Evolutionary conservation across 805 yeast genomes (phyloP), one percentile per base, ranked within the genome.

Genomic region (Candida lessepsii): DNA sequence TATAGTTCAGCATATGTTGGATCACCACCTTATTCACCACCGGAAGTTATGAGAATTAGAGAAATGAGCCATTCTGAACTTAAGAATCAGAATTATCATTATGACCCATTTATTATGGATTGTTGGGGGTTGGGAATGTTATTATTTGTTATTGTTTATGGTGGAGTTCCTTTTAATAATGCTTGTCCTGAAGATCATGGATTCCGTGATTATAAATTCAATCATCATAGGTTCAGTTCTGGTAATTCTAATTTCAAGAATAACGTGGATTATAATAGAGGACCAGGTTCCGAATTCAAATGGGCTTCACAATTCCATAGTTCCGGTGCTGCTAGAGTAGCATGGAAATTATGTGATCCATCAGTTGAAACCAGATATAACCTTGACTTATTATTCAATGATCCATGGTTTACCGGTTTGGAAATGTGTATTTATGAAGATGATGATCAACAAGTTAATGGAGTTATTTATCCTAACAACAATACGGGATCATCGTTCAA

Each of bases 1-100:
- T 34, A 52, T 23, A 60, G 73, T 49, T 64, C 72, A 29, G 65
- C 78, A 2, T 73, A 75, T 56, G 83, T 83, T 30, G 93, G 95
- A 2, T 83, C 90, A 1, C 87, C 93, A 3, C 93, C 93, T 1
- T 85, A 83, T 58, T 77, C 83, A 9, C 80, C 91, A 4, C 93
- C 95, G 1, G 93, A 85, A 59, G 86, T 83, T 11, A 73, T 79
- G 75, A 56, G 63, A 19, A 64, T 76, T 46, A 70, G 67, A 44
- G 73, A 65, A 27, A 37, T 59, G 43, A 52, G 63, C 13, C 41
- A 47, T 24, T 29, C 52, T 3, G 71, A 66, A 42, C 29, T 54
- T 40, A 61, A 66, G 58, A 18, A 20, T n/a, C 35, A 18, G 19
- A 57, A 57, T 48, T 54, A 66, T 66, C 59, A 73, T 4, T 81